Base-by-base conservation (phyloP, 148 eudicot genomes). In the Pouteria glomerata region DNA sequence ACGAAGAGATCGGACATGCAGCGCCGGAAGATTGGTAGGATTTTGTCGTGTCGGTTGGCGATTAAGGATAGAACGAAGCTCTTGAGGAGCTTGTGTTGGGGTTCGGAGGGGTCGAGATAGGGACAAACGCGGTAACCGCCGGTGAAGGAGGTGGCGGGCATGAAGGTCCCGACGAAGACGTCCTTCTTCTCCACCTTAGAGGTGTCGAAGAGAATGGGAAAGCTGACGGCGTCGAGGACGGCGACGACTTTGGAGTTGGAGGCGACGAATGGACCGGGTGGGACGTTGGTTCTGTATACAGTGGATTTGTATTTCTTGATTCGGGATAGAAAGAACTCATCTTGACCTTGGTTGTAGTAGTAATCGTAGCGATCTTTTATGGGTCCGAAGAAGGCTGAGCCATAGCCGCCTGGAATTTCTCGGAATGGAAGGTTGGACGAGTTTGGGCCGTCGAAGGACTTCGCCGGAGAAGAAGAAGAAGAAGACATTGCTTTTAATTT, bases 251-350 rank as follows among this genome's bases (percentile, higher is more conserved):
- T 76, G 0, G 97, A 66, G 65, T 91, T 78, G 2, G 57, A 8
- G 18, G 94, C 76, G 51, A 81, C 70, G 58, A 86, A 81, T 4
- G 85, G 92, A 15, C 90, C 93, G 1, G 97, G 97, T 6, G 97
- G 94, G 87, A 91, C 87, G 73, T 91, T 91, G 35, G 78, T 76
- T 23, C 91, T 74, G 16, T 85, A 91, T 2, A 91, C 79, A 2
- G 93, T 85, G 57, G 93, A 88, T 21, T 85, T 68, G 73, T 88
- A 61, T 30, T 84, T 85, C 13, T 82, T 39, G 57, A 88, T 78
- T 39, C 87, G 77, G 39, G 84, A 63, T 41, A 37, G 74, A 76
- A 90, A 88, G 74, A 82, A 90, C 16, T 80, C 77, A 8, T 84
- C 86, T 55, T 34, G 51, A 21, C 92, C 91, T 75, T 90, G 79